Percentiles rank a stretch among this genome's conserved stretches.
Evolutionary conservation across 139 green algal genomes (phyloP).

Genomic region (Chlorella sp.): DNA sequence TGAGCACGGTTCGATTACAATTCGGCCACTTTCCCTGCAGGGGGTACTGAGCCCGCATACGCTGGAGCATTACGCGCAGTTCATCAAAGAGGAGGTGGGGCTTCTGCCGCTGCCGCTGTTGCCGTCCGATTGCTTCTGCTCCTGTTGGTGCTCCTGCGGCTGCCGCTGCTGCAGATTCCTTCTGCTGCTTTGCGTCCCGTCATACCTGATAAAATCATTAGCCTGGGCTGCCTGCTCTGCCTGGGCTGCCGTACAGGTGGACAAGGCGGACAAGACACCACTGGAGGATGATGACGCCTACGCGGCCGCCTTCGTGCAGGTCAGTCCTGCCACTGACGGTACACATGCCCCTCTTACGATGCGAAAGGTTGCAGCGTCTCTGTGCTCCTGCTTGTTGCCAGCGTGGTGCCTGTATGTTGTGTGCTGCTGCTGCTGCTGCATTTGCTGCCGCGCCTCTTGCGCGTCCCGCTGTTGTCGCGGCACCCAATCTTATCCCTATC

Average conservation of each 20-base stretch:
- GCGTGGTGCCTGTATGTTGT: too few species aligned
- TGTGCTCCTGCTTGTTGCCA: not conserved
- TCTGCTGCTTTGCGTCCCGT: too few species aligned
- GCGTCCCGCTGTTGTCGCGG: too few species aligned
- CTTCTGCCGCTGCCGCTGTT: not conserved
- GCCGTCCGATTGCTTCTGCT: not conserved
- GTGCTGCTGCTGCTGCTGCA: too few species aligned
- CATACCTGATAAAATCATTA: too few species aligned
- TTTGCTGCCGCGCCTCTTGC: too few species aligned
- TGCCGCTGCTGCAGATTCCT: too few species aligned
- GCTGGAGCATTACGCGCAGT: conserved; percentile 3
- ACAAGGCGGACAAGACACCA: conserved; percentile 28
- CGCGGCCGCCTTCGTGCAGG: conserved; percentile 18
- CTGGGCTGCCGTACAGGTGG: not conserved
- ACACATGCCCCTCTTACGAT: not conserved
- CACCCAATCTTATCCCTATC: not conserved
- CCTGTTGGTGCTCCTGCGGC: too few species aligned
- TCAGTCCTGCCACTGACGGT: not conserved
- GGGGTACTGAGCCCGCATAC: not conserved
- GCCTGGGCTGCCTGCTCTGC: not conserved
- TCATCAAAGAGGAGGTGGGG: not conserved
- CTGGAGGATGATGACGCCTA: conserved; percentile 38
- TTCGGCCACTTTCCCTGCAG: too few species aligned
- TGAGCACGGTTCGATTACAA: too few species aligned
- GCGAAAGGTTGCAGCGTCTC: too few species aligned